A percentile compares a stretch with the other conserved stretches of the same genome.
These are phyloP conservation scores for Phaffia rhodozyma DNA, from an alignment of 1,284 basidiomycete genomes.

Conservation along the genomic window DNA sequence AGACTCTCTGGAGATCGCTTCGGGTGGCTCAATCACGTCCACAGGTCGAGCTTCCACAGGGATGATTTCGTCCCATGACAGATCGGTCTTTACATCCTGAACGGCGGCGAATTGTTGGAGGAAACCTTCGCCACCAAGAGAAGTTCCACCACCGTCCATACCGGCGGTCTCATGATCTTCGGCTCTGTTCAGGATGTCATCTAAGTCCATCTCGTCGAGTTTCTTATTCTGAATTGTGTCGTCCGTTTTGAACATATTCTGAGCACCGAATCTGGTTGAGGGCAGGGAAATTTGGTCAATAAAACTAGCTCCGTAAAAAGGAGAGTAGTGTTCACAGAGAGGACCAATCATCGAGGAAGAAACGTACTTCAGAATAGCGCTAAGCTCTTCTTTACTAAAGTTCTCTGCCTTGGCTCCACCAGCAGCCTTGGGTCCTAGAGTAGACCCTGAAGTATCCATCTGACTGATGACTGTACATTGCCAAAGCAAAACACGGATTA, in stretches of 20 bases:
- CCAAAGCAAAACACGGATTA: no score
- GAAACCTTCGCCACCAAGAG: conserved; percentile 93
- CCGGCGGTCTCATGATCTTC: conserved; percentile 93
- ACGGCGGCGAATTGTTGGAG: conserved; percentile 89
- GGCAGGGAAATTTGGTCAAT: background rate
- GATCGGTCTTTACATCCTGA: conserved; percentile 86
- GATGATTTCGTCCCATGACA: conserved; percentile 99
- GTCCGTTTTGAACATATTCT: conserved; percentile 95
- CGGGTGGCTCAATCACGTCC: conserved; percentile 62
- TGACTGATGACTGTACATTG: conserved; percentile 77
- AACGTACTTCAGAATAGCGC: conserved; percentile 75
- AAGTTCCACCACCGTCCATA: conserved; percentile 70
- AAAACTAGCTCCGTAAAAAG: background rate
- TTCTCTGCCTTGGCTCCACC: conserved; percentile 51
- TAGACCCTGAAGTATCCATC: conserved; percentile 97
- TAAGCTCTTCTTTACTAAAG: conserved; percentile 92
- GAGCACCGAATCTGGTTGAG: conserved; percentile 61
- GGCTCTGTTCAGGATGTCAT: conserved; percentile 92
- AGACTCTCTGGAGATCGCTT: conserved; percentile 33
- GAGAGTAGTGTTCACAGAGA: background rate
- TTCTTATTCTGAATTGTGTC: conserved; percentile 86
- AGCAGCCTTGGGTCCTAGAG: conserved; percentile 68
- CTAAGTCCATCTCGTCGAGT: conserved; percentile 97
- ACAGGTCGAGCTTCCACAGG: conserved; percentile 81
- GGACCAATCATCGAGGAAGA: background rate